Evolutionary conservation across 2,329 filamentous ascomycete species (phyloP).

Genomic region (Fusarium sp.): DNA sequence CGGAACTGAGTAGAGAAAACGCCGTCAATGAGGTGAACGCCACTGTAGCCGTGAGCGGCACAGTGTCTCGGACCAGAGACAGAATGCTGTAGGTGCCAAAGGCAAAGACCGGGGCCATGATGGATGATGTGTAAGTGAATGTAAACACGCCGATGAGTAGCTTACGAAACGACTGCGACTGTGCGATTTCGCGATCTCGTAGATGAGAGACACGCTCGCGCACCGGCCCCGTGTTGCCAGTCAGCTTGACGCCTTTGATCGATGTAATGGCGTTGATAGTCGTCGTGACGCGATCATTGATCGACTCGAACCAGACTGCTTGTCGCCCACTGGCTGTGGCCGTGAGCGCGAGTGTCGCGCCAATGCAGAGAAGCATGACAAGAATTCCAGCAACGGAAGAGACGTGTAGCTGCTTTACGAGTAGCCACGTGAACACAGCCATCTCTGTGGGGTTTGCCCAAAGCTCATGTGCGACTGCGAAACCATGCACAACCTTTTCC

Average conservation of each 20-base stretch:
- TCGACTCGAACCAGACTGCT: conserved; percentile 9
- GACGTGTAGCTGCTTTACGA: conserved; percentile 8
- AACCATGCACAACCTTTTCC: conserved; percentile 12
- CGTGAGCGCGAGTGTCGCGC: conserved; percentile 5
- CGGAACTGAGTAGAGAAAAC: conserved; percentile 9
- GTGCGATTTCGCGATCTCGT: conserved; percentile 8
- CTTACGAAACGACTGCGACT: conserved; percentile 8
- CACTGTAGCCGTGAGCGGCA: conserved; percentile 5
- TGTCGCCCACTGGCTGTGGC: conserved; percentile 8
- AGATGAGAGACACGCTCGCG: conserved; percentile 6
- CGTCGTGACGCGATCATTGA: conserved; percentile 11
- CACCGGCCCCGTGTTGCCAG: conserved; percentile 1
- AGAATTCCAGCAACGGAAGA: conserved; percentile 10
- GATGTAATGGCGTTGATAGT: conserved; percentile 12
- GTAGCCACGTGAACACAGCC: conserved; percentile 6
- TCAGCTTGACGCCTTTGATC: conserved; percentile 8
- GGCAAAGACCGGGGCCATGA: conserved; percentile 11
- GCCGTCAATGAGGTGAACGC: conserved; percentile 9
- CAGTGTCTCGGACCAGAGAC: conserved; percentile 6
- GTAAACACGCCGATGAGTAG: conserved; percentile 8
- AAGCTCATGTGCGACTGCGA: conserved; percentile 9
- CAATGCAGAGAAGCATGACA: conserved; percentile 12
- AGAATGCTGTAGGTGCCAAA: conserved; percentile 10
- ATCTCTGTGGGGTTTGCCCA: conserved; percentile 9
- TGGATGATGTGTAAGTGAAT: conserved; percentile 8